These are phyloP conservation scores for Diutina mesorugosa DNA, from an alignment of 1,139 yeast genomes.

Conservation along the genomic window DNA sequence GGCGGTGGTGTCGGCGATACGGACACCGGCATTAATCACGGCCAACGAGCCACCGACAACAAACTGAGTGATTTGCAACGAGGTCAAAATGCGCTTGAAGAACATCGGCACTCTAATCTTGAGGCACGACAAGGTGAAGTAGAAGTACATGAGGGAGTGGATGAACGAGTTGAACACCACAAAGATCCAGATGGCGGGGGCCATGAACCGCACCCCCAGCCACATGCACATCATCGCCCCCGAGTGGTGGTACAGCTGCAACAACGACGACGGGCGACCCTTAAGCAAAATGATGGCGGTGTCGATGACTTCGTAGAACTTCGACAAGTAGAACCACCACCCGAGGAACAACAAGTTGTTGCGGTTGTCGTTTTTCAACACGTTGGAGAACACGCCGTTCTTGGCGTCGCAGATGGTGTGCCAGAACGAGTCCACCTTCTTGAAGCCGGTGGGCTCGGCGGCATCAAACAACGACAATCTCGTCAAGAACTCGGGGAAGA, in stretches of 20 bases:
- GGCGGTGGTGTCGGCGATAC: constrained; percentile 36
- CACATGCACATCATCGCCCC: constrained; percentile 82
- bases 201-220: constrained; percentile 60
- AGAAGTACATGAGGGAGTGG: constrained; percentile 67
- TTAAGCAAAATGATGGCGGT: constrained; percentile 55
- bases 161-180: constrained; percentile 70
- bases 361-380: constrained; percentile 10
- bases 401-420: constrained; percentile 50
- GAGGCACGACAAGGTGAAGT: constrained; percentile 53
- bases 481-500: constrained; percentile 11
- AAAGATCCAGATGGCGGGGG: constrained; percentile 75
- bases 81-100: constrained; percentile 49
- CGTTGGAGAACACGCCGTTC: constrained; percentile 39
- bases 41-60: constrained; percentile 62
- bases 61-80: constrained; percentile 62
- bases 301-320: constrained; percentile 63
- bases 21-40: constrained; percentile 46
- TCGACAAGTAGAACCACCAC: constrained; percentile 58
- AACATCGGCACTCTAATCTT: constrained; percentile 45
- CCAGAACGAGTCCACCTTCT: constrained; percentile 29
- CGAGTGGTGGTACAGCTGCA: constrained; percentile 70
- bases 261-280: constrained; percentile 55
- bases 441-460: constrained; percentile 4
- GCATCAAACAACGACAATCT: constrained; percentile 3
- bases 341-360: constrained; percentile 48